Evolutionary conservation across 768 basidiomycete species (phyloP), one percentile per base, ranked within the genome.

Genomic region (Tricholoma hemisulphureum): DNA sequence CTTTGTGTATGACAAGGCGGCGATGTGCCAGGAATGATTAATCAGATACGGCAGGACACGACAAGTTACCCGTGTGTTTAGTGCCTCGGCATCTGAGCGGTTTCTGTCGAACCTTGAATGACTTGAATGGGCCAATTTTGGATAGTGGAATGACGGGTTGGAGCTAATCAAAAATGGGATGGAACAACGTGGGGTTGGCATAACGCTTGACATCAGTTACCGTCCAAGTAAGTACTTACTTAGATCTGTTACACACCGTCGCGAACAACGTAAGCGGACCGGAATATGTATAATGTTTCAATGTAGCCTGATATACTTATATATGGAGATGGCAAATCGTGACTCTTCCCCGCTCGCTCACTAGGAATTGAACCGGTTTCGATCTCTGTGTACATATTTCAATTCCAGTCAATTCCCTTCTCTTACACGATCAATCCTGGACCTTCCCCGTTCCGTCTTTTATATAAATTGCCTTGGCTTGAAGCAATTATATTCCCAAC

Each of bases 61-160:
- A n/a, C n/a, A n/a, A n/a, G n/a, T n/a, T 55, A 57, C 56, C 58
- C 52, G 58, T 55, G 53, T 51, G 51, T 55, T 55, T 55, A 49
- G 48, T 37, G 53, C 64, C 69, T 71, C 72, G 46, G 68, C 67
- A 70, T 68, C 65, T 72, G 68, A 69, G 69, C 73, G 72, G 73
- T 68, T 72, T 75, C 73, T 75, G 75, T 77, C 74, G 66, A 65
- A 59, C 28, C 56, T 55, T 54, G 53, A 51, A 55, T 56, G 46
- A 57, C 46, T n/a, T n/a, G n/a, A n/a, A 51, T 58, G n/a, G 13
- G 3, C 37, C 37, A 29, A 60, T 58, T 56, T 58, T 28, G 54
- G 59, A 57, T 29, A 14, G 4, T 61, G 57, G 56, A 18, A 39
- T 62, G 62, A 65, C 51, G 60, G 35, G 54, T 32, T 14, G 41